Evolutionary conservation across 176 grass and related monocot genomes (phyloP), one percentile per base, ranked within the genome.

Genomic region (Thinopyrum elongatum): DNA sequence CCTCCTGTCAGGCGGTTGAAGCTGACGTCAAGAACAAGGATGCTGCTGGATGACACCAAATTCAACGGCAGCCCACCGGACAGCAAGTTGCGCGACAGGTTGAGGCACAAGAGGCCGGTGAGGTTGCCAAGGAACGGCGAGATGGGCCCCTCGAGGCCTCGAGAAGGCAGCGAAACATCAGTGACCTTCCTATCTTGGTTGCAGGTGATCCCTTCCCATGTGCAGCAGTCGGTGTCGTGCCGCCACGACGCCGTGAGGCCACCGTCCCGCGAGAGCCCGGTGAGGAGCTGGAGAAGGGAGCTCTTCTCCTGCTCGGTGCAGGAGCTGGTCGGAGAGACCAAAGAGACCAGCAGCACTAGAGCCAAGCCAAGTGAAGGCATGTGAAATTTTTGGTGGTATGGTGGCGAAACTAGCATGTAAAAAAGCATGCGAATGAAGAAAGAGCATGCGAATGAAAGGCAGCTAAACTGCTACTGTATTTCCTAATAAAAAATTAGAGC

Each of bases 171-270:
- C 5, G 13, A 85, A 22, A 77, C 19, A 36, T 28, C 15, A 21
- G 58, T 47, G 53, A 85, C 26, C 10, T n/a, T 41, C 65, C 25
- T 11, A 21, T 76, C 38, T n/a, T 22, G 15, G 15, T 35, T 35
- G 53, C 71, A 85, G 26, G 9, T 49, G 33, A 85, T 85, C 34
- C 83, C 83, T 29, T 85, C 74, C 83, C 83, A 85, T 29, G 5
- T 6, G 60, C 83, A 85, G 53, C 71, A 85, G 41, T 77, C 22
- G 0, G 83, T n/a, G 71, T 33, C 28, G 6, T 12, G 64, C 65
- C 4, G 35, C 80, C 82, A 85, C 17, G n/a, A 33, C 4, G 4
- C 1, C 8, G 12, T 19, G 21, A 82, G 80, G 65, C 46, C 47
- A 3, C 30, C 16, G 17, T 13, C 26, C 11, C 0, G 15, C 5